Conservation (phyloP, 176 grass and related monocot species). For the Cymbopogon citratus region DNA sequence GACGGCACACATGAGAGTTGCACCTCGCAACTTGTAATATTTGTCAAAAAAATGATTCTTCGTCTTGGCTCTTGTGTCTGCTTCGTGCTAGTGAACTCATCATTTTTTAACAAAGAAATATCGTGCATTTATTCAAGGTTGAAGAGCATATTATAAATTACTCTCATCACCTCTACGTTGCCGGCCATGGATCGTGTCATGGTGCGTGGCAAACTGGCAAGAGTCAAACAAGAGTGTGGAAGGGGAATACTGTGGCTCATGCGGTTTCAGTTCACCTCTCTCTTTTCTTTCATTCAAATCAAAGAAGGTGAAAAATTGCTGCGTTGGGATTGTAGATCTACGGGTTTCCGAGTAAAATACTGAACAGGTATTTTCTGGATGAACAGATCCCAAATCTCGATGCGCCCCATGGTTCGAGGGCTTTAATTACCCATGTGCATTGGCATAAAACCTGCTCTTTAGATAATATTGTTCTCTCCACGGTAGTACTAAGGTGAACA, state of each 20-base stretch:
- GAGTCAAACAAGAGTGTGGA: background rate
- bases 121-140: background rate
- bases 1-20: background rate
- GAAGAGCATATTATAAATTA: background rate
- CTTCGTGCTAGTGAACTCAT: background rate
- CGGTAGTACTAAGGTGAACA: background rate
- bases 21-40: background rate
- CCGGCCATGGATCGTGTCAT: background rate
- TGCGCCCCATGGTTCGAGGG: background rate
- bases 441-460: background rate
- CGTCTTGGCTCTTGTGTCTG: background rate
- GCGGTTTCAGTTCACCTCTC: background rate
- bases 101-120: background rate
- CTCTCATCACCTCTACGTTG: background rate
- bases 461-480: slow-evolving; percentile 4
- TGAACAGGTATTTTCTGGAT: slow-evolving; percentile 15
- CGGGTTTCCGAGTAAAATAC: background rate
- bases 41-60: background rate
- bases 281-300: background rate
- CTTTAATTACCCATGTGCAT: slow-evolving; percentile 48
- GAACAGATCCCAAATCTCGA: slow-evolving; percentile 24
- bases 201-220: background rate
- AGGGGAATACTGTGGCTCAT: background rate
- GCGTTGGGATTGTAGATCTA: slow-evolving; percentile 13
- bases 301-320: background rate